A percentile compares a stretch with the other conserved stretches of the same genome.
Evolutionary conservation across 2,329 filamentous ascomycete species (phyloP).

Genomic region (Microsporum audouinii): DNA sequence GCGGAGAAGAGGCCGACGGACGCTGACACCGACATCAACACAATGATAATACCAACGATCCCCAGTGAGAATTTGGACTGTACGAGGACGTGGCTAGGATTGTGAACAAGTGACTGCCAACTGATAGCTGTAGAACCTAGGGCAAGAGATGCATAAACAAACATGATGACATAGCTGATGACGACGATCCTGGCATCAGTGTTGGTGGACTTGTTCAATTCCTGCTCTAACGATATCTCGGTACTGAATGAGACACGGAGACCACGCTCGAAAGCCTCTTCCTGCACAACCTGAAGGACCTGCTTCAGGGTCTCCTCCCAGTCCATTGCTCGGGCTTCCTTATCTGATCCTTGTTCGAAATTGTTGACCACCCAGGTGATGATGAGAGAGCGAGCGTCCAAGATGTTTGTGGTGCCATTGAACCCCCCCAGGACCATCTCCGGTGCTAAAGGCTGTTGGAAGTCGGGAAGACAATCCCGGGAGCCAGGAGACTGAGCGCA

Average conservation of each 20-base stretch:
- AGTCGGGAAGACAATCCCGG: conserved; percentile 66
- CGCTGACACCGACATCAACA: conserved; percentile 91
- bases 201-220: conserved; percentile 95
- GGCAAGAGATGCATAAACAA: conserved; percentile 87
- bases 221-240: conserved; percentile 86
- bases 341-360: conserved; percentile 58
- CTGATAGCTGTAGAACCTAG: conserved; percentile 78
- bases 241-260: conserved; percentile 88
- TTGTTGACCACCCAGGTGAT: conserved; percentile 95
- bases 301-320: conserved; percentile 74
- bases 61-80: conserved; percentile 95
- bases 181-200: conserved; percentile 95
- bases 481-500: conserved; percentile 69
- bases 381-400: conserved; percentile 68
- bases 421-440: conserved; percentile 79
- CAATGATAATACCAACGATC: conserved; percentile 87
- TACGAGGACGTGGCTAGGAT: conserved; percentile 73
- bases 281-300: conserved; percentile 63
- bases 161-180: conserved; percentile 98
- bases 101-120: conserved; percentile 62
- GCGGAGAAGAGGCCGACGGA: conserved; percentile 93
- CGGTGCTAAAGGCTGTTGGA: conserved; percentile 77
- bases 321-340: conserved; percentile 65
- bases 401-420: conserved; percentile 49
- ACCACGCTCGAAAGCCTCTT: conserved; percentile 65